phyloP scores from a whole-genome alignment of 2,329 filamentous ascomycete genomes.

The Alternaria tenuissima region DNA sequence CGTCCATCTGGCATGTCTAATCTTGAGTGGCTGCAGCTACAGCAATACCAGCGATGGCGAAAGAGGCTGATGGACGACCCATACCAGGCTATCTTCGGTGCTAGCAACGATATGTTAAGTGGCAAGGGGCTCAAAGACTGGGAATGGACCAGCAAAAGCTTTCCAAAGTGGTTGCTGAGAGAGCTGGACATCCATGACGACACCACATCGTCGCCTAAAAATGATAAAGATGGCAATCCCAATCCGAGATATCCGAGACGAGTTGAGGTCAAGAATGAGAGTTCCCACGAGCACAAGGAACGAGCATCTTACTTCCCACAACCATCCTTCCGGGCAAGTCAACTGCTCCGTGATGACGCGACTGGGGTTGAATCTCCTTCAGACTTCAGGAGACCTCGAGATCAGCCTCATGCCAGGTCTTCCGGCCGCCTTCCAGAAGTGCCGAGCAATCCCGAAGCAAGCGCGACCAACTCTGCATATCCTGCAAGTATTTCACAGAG shows the following conservation, averaged over 20 bases:
- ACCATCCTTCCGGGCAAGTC: constrained; percentile 22
- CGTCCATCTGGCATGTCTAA: constrained; percentile 37
- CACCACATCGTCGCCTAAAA: neutral
- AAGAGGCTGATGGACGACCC: constrained; percentile 51
- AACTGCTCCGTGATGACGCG: constrained; percentile 27
- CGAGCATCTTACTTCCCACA: constrained; percentile 23
- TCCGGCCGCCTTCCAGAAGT: neutral
- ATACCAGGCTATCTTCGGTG: constrained; percentile 55
- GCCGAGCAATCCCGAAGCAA: neutral
- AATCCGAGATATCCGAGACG: constrained; percentile 24
- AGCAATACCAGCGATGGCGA: constrained; percentile 41
- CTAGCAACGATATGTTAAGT: constrained; percentile 46
- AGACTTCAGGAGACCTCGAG: constrained; percentile 39
- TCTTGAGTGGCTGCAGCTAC: constrained; percentile 42
- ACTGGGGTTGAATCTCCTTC: constrained; percentile 43
- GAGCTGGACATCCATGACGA: constrained; percentile 31
- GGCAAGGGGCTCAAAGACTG: constrained; percentile 44
- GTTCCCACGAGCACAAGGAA: neutral
- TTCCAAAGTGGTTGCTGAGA: constrained; percentile 44
- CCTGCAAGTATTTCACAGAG: neutral
- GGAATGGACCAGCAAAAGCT: constrained; percentile 40
- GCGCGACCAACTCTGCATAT: neutral
- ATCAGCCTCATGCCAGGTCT: constrained; percentile 18
- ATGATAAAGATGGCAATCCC: neutral
- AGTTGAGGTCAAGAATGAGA: constrained; percentile 16